Evolutionary conservation across 2,329 filamentous ascomycete genomes (phyloP).

Genomic region (Falciphora oryzae): DNA sequence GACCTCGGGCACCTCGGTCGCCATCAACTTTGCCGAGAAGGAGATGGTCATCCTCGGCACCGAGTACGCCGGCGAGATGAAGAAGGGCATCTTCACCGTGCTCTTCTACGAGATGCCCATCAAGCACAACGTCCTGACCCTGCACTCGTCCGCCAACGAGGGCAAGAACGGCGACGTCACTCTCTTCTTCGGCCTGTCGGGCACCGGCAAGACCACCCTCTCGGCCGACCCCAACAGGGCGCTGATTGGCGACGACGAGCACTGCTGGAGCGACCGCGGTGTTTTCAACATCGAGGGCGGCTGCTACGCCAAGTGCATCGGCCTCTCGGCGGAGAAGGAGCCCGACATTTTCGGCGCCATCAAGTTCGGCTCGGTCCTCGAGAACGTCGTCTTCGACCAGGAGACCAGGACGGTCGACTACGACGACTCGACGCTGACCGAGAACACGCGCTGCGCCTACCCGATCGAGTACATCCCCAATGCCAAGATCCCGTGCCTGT

Average conservation of each 20-base stretch:
- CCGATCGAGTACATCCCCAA: constrained; percentile 99
- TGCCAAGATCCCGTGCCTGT: constrained; percentile 96
- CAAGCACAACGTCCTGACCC: constrained; percentile 97
- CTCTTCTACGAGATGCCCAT: constrained; percentile 99
- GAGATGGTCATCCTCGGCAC: constrained; percentile 99
- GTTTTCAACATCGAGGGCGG: constrained; percentile 99
- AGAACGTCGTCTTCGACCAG: constrained; percentile 98
- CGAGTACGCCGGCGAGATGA: constrained; percentile 97
- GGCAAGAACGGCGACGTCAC: constrained; percentile 92
- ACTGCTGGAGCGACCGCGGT: constrained; percentile 96
- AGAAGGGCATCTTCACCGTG: constrained; percentile 98
- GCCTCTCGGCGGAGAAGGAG: constrained; percentile 96
- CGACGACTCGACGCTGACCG: constrained; percentile 88
- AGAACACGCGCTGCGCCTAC: constrained; percentile 97
- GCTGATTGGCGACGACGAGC: constrained; percentile 97
- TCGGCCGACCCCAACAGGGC: constrained; percentile 95
- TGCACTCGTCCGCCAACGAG: constrained; percentile 98
- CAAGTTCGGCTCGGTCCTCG: constrained; percentile 91
- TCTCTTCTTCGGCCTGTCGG: constrained; percentile 98
- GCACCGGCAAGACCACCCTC: constrained; percentile 97
- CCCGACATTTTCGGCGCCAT: constrained; percentile 96
- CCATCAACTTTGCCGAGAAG: constrained; percentile 99
- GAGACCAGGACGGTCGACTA: constrained; percentile 88
- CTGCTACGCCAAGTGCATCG: constrained; percentile 99
- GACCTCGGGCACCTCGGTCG: constrained; percentile 96